Evolutionary conservation across 805 yeast species (phyloP), one percentile per base, ranked within the genome.

Genomic region (Nakazawaea ambrosiae): DNA sequence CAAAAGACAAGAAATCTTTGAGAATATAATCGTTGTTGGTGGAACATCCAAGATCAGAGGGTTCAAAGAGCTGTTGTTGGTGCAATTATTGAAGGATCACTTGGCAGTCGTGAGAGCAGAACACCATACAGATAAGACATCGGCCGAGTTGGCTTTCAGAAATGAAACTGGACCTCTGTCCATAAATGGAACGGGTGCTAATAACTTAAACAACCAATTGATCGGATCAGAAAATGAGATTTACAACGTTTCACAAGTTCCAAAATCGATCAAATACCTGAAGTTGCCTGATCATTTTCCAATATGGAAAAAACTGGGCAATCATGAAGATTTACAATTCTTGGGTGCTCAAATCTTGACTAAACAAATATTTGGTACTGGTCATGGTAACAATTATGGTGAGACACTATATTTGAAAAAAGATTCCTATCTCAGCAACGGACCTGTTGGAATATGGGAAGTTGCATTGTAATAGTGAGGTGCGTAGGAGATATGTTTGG

Each of bases 271-370:
- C 39, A 76, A 73, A 46, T 53, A 77, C 34, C 76, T 79, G 19
- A 80, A 81, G 49, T 71, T 76, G 56, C 94, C 96, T 0, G 97
- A 90, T 39, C 89, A 90, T 58, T 90, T 90, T 61, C 85, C 95
- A 1, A 95, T 86, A 47, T 90, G 97, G 97, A 89, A 89, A 60
- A 76, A 75, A 55, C 58, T 42, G 30, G 59, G 61, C 27, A 88
- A 90, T 1, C 80, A 81, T 72, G 78, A 81, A 41, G 88, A 85
- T 47, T 75, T 81, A 23, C 69, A 76, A 41, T 86, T 89, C 53
- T 62, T 89, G 44, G 97, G 97, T 2, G 95, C 84, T 2, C 85
- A 87, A 58, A 83, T 89, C 34, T 81, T 86, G 31, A 76, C 95
- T 15, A 87, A 85, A 58, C 96, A 87, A 62, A 74, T 85, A 11